Evolutionary conservation across 345 rosid genomes (phyloP).

Genomic region (Clausena lansium): DNA sequence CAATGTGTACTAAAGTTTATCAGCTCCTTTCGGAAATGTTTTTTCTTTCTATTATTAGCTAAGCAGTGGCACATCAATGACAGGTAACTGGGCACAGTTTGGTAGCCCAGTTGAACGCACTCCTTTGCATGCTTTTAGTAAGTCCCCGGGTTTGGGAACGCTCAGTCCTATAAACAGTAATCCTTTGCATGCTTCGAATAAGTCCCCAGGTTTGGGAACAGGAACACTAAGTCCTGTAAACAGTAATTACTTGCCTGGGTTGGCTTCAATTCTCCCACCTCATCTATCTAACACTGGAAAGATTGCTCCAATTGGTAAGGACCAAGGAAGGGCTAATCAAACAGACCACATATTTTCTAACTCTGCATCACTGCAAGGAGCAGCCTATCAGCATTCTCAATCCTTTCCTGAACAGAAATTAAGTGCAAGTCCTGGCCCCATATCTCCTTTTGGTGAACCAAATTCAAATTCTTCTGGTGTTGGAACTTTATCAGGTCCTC

Average conservation of each 20-base stretch:
- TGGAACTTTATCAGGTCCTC: constrained; percentile 81
- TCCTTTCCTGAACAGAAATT: constrained; percentile 51
- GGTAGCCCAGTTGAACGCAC: constrained; percentile 67
- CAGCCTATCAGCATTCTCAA: constrained; percentile 49
- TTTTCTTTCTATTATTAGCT: constrained; percentile 7
- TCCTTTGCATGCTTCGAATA: constrained; percentile 55
- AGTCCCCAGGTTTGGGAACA: constrained; percentile 56
- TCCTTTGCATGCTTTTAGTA: constrained; percentile 56
- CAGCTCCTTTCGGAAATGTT: neutral
- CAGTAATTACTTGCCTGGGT: constrained; percentile 58
- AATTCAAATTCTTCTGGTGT: constrained; percentile 50
- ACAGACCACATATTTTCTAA: constrained; percentile 48
- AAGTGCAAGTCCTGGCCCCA: constrained; percentile 41
- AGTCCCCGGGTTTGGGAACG: constrained; percentile 57
- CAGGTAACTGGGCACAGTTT: constrained; percentile 77
- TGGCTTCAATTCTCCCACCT: constrained; percentile 84
- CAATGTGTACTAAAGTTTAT: neutral
- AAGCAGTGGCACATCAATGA: constrained; percentile 18
- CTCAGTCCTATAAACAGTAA: constrained; percentile 51
- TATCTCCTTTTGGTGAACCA: constrained; percentile 49
- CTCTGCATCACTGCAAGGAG: constrained; percentile 42
- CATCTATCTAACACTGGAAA: constrained; percentile 55
- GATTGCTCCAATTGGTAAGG: constrained; percentile 73
- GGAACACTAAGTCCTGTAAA: constrained; percentile 50
- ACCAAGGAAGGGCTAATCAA: constrained; percentile 55